A percentile compares a stretch with the other conserved stretches of the same genome.
phyloP scores from a whole-genome alignment of 768 basidiomycete genomes.

The Rhizopogon rudus region DNA sequence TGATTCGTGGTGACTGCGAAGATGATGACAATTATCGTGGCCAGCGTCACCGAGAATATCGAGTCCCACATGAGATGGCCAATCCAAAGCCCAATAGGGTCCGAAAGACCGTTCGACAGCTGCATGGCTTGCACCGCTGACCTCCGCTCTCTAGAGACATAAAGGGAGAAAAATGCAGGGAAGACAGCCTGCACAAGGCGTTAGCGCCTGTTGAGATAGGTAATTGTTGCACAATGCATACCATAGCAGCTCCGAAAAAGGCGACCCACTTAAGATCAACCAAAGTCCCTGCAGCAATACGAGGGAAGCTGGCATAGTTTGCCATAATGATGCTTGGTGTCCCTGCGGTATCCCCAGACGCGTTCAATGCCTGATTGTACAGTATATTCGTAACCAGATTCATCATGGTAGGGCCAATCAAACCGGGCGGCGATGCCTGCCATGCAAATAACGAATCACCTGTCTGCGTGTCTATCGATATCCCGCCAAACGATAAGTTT shows the following conservation, averaged over 20 bases:
- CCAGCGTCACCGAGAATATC: slow-evolving; percentile 50
- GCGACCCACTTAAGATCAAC: slow-evolving; percentile 67
- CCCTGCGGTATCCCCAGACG: slow-evolving; percentile 32
- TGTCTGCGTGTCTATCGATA: slow-evolving; percentile 52
- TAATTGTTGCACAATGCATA: slow-evolving; percentile 21
- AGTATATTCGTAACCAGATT: slow-evolving; percentile 67
- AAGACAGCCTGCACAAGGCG: slow-evolving; percentile 49
- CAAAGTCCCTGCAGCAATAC: slow-evolving; percentile 49
- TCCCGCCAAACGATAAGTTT: slow-evolving; percentile 60
- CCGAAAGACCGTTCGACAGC: slow-evolving; percentile 66
- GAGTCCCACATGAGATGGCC: slow-evolving; percentile 77
- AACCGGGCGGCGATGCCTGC: slow-evolving; percentile 59
- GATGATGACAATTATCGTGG: slow-evolving; percentile 60
- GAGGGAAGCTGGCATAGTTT: slow-evolving; percentile 55
- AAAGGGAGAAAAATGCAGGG: slow-evolving; percentile 79
- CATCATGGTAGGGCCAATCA: slow-evolving; percentile 54
- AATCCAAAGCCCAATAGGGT: slow-evolving; percentile 70
- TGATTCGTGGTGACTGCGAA: slow-evolving; percentile 54
- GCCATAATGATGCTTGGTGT: slow-evolving; percentile 52
- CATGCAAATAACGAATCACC: slow-evolving; percentile 60
- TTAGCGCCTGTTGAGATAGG: not conserved
- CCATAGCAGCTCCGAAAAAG: slow-evolving; percentile 73
- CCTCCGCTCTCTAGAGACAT: slow-evolving; percentile 68
- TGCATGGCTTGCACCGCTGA: slow-evolving; percentile 78
- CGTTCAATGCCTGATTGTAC: slow-evolving; percentile 57